Percentiles rank a stretch among this genome's conserved stretches.
These are phyloP conservation scores for Backusella morwellensis DNA, from an alignment of 192 early-diverging fungal species.

Conservation along the genomic window DNA sequence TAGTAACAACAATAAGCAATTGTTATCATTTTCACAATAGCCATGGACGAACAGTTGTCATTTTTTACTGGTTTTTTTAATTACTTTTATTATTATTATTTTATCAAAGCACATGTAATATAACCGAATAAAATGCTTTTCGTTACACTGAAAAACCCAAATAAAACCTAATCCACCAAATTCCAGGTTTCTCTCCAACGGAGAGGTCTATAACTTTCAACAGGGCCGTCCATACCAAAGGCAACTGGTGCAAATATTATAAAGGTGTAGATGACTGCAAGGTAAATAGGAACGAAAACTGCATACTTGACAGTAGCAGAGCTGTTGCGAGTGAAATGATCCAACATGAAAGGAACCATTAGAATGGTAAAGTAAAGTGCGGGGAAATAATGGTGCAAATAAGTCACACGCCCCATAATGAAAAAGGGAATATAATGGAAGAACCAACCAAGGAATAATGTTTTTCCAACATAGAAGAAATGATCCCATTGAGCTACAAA, in stretches of 20 bases:
- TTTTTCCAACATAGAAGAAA: constrained; percentile 66
- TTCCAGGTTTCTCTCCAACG: constrained; percentile 83
- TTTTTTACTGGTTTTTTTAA: neutral
- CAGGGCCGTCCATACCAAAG: constrained; percentile 77
- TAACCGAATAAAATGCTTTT: neutral
- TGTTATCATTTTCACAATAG: neutral
- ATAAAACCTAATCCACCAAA: constrained; percentile 37
- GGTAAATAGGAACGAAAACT: constrained; percentile 46
- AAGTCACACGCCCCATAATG: constrained; percentile 95
- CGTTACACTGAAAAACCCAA: neutral
- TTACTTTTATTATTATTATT: constrained; percentile 1
- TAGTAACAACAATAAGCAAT: neutral
- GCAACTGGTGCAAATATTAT: constrained; percentile 77
- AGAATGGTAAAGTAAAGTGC: constrained; percentile 94
- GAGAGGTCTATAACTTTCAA: constrained; percentile 50
- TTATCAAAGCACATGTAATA: neutral
- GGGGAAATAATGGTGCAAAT: constrained; percentile 97
- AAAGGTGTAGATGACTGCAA: constrained; percentile 52
- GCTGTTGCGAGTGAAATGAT: constrained; percentile 57
- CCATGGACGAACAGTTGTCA: neutral
- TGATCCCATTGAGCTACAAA: constrained; percentile 57
- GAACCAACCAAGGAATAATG: constrained; percentile 84
- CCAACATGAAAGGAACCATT: constrained; percentile 68
- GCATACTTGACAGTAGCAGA: constrained; percentile 10
- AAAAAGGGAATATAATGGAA: constrained; percentile 94